A percentile compares a stretch with the other conserved stretches of the same genome.
Conservation (phyloP, 2,329 filamentous ascomycete species). For the Microsporum canis region DNA sequence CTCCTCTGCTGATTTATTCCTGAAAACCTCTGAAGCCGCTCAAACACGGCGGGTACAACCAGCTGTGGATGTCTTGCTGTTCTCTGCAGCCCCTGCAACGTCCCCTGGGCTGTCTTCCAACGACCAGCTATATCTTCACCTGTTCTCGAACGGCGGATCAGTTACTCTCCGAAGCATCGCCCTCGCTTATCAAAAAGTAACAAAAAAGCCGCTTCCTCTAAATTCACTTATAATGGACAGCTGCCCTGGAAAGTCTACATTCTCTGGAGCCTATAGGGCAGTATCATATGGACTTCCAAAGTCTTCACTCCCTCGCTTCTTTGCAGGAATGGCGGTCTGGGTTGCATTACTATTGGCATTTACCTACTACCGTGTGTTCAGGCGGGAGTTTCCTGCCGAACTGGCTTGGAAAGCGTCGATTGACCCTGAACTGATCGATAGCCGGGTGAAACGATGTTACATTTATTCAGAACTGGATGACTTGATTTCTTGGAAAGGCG, state of each 20-base stretch:
- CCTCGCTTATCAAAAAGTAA: slow-evolving; percentile 26
- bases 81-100: slow-evolving; percentile 10
- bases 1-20: slow-evolving; percentile 26
- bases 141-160: slow-evolving; percentile 42
- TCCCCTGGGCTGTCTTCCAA: slow-evolving; percentile 12
- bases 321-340: slow-evolving; percentile 21
- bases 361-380: slow-evolving; percentile 14
- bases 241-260: slow-evolving; percentile 30
- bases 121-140: slow-evolving; percentile 30
- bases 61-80: slow-evolving; percentile 25
- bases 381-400: slow-evolving; percentile 20
- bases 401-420: slow-evolving; percentile 24
- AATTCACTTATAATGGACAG: slow-evolving; percentile 37
- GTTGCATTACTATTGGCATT: slow-evolving; percentile 17
- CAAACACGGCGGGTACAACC: slow-evolving; percentile 24
- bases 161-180: slow-evolving; percentile 32
- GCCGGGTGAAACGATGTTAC: slow-evolving; percentile 24
- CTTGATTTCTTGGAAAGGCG: slow-evolving; percentile 26
- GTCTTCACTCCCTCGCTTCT: slow-evolving; percentile 21
- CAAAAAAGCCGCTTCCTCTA: slow-evolving; percentile 27
- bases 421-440: slow-evolving; percentile 17
- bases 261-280: slow-evolving; percentile 21
- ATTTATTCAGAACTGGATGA: slow-evolving; percentile 32
- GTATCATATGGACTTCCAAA: slow-evolving; percentile 28
- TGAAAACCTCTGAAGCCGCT: slow-evolving; percentile 16